Percentiles rank a stretch among this genome's conserved stretches.
Evolutionary conservation across 2,329 filamentous ascomycete species (phyloP).

Genomic region (Penicillium freii): DNA sequence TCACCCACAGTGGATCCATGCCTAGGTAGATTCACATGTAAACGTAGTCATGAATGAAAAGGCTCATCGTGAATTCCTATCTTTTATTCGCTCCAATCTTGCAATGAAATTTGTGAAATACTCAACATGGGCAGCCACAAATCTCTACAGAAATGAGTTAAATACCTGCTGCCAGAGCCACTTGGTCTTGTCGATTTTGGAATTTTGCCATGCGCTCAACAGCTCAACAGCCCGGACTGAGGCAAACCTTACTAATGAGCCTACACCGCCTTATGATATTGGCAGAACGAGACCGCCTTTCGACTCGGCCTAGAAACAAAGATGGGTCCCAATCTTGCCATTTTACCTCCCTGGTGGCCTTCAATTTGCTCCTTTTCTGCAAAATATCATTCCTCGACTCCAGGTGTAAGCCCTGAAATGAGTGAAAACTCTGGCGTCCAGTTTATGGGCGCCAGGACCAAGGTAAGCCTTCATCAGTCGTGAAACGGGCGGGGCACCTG

Average conservation of each 20-base stretch:
- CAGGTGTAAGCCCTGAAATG: conserved; percentile 27
- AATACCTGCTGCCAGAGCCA: background rate
- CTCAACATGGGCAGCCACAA: background rate
- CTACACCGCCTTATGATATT: background rate
- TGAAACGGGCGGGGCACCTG: conserved; percentile 27
- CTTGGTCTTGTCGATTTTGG: background rate
- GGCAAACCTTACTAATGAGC: background rate
- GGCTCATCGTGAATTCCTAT: background rate
- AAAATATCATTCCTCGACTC: background rate
- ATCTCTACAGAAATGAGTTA: background rate
- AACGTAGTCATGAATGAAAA: background rate
- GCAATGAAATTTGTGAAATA: background rate
- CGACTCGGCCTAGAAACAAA: conserved; percentile 10
- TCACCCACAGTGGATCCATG: background rate
- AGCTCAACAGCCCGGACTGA: background rate
- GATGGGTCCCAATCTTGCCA: conserved; percentile 1
- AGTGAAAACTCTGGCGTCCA: conserved; percentile 38
- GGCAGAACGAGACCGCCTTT: conserved; percentile 2
- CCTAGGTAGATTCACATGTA: background rate
- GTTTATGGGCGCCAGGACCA: conserved; percentile 39
- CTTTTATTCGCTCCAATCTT: background rate
- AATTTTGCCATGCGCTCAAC: background rate
- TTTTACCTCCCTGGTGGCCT: conserved; percentile 2
- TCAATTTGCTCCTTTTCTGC: conserved; percentile 1
- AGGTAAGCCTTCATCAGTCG: conserved; percentile 31